Evolutionary conservation across 352 stramenopile species (phyloP).

Genomic region (Blastocystis sp.): DNA sequence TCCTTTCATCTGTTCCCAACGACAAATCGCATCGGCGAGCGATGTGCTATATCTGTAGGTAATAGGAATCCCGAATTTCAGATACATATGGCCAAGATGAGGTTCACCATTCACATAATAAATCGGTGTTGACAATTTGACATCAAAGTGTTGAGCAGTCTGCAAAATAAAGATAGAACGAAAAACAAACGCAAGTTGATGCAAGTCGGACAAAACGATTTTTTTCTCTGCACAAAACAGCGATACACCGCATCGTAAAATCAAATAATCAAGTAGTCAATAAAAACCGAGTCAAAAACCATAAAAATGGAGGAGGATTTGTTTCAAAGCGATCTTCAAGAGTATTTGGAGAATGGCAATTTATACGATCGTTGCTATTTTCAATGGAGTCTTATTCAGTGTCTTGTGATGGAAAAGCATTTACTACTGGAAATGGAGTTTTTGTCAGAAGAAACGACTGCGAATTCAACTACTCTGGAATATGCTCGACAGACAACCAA

Average conservation of each 20-base stretch:
- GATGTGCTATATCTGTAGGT: constrained; percentile 76
- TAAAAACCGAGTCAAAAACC: not conserved
- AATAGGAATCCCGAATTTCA: constrained; percentile 74
- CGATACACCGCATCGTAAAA: not conserved
- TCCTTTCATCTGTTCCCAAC: constrained; percentile 73
- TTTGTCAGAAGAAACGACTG: not conserved
- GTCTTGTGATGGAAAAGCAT: constrained; percentile 12
- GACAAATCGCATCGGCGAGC: constrained; percentile 77
- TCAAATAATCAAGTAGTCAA: not conserved
- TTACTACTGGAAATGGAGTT: constrained; percentile 54
- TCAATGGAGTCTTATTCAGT: constrained; percentile 46
- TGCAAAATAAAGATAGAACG: not conserved
- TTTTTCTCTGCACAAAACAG: not conserved
- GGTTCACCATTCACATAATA: constrained; percentile 98
- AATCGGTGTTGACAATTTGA: constrained; percentile 90
- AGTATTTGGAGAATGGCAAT: constrained; percentile 47
- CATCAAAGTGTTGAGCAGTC: constrained; percentile 53
- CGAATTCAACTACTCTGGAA: not conserved
- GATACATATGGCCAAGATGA: constrained; percentile 98
- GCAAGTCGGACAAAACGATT: not conserved
- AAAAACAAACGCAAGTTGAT: not conserved
- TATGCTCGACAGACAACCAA: not conserved
- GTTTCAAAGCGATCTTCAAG: constrained; percentile 51
- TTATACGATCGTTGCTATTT: constrained; percentile 35
- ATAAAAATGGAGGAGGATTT: constrained; percentile 43